Conservation (phyloP, 2,329 filamentous ascomycete genomes). For the Daldinia sp. region DNA sequence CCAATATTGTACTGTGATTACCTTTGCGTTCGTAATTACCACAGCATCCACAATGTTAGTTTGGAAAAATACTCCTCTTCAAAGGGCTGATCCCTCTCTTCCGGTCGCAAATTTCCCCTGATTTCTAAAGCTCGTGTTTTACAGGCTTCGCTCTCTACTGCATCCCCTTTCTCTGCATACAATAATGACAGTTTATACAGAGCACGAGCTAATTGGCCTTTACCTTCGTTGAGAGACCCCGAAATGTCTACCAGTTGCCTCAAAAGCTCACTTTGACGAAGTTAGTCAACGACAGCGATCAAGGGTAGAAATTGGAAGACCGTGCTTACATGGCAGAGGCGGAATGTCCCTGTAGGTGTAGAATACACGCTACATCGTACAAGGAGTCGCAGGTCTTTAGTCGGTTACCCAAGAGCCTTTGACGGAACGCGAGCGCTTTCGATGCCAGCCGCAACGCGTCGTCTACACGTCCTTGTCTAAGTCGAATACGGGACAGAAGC, state of each 20-base stretch:
- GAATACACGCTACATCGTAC: background rate
- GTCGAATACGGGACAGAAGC: background rate
- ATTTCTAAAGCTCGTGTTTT: background rate
- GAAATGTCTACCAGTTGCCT: background rate
- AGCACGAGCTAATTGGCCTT: background rate
- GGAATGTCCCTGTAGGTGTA: background rate
- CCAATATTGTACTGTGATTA: background rate
- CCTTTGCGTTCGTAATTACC: background rate
- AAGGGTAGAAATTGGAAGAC: background rate
- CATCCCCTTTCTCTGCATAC: background rate
- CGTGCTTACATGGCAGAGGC: background rate
- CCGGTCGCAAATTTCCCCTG: background rate
- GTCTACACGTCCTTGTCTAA: background rate
- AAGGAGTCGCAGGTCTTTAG: background rate
- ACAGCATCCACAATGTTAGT: conserved; percentile 32
- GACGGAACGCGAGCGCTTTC: background rate
- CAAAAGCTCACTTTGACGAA: background rate
- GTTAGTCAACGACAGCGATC: background rate
- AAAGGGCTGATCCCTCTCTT: conserved; percentile 38
- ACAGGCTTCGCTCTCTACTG: background rate
- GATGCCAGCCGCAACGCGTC: background rate
- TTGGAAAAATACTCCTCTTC: conserved; percentile 44
- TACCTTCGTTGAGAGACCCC: background rate
- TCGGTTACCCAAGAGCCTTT: background rate
- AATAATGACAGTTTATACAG: background rate